phyloP scores from a whole-genome alignment of 2,329 filamentous ascomycete genomes.

The Cercospora sp. region DNA sequence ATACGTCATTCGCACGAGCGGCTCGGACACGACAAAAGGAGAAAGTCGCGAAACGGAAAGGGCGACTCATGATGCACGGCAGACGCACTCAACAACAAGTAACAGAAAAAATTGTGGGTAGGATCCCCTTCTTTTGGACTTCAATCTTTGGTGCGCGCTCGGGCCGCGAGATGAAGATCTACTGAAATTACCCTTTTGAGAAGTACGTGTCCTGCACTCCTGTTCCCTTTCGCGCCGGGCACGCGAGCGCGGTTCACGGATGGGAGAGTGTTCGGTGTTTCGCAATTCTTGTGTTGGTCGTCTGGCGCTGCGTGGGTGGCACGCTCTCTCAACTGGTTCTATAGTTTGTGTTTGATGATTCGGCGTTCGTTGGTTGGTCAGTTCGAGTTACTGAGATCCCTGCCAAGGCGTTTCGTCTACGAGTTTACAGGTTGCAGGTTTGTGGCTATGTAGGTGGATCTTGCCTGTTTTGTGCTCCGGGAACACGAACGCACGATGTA shows the following conservation, averaged over 20 bases:
- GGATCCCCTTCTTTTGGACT: neutral
- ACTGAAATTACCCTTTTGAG: neutral
- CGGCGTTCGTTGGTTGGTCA: neutral
- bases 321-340: neutral
- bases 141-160: neutral
- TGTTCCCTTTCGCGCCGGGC: neutral
- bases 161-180: neutral
- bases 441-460: neutral
- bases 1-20: neutral
- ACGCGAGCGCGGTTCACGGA: neutral
- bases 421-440: neutral
- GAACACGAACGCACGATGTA: neutral
- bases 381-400: neutral
- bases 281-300: neutral
- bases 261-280: neutral
- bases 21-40: neutral
- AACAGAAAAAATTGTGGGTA: neutral
- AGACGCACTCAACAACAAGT: neutral
- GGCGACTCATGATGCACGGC: neutral
- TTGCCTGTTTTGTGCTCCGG: neutral
- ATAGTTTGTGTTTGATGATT: neutral
- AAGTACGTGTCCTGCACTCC: neutral
- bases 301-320: neutral
- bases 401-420: neutral
- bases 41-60: neutral